Evolutionary conservation across 345 rosid species (phyloP).

Genomic region (Eucalyptus polyanthemos): DNA sequence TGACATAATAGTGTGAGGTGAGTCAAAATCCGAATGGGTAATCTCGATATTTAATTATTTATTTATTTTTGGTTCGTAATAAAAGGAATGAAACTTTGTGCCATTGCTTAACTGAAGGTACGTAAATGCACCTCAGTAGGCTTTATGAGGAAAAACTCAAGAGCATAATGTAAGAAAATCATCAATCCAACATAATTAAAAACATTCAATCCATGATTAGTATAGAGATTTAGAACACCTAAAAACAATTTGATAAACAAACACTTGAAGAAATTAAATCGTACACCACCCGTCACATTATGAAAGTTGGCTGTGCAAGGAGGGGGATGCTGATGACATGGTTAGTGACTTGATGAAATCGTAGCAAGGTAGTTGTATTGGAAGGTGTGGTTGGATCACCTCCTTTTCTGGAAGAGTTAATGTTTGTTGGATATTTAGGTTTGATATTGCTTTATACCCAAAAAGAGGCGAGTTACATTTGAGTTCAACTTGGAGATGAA

Average conservation of each 20-base stretch:
- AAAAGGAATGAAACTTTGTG: neutral
- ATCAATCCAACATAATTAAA: neutral
- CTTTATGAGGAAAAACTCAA: neutral
- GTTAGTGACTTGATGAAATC: neutral
- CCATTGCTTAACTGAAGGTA: neutral
- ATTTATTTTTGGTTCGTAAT: neutral
- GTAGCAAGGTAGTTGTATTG: neutral
- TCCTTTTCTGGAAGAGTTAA: neutral
- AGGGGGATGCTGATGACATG: neutral
- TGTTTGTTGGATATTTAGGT: neutral
- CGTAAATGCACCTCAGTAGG: neutral
- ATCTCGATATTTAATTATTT: neutral
- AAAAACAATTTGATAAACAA: neutral
- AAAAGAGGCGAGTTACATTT: neutral
- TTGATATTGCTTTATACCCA: neutral
- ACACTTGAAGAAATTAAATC: neutral
- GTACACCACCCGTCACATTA: neutral
- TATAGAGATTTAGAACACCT: neutral
- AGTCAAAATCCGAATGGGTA: neutral
- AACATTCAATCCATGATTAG: neutral
- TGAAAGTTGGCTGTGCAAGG: neutral
- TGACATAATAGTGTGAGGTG: too few relatives aligned
- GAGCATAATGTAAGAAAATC: neutral
- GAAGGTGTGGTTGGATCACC: neutral
- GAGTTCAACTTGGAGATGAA: neutral